These are phyloP conservation scores for Euphorbia neoarborescens DNA, from an alignment of 441 rosid species.

Conservation along the genomic window DNA sequence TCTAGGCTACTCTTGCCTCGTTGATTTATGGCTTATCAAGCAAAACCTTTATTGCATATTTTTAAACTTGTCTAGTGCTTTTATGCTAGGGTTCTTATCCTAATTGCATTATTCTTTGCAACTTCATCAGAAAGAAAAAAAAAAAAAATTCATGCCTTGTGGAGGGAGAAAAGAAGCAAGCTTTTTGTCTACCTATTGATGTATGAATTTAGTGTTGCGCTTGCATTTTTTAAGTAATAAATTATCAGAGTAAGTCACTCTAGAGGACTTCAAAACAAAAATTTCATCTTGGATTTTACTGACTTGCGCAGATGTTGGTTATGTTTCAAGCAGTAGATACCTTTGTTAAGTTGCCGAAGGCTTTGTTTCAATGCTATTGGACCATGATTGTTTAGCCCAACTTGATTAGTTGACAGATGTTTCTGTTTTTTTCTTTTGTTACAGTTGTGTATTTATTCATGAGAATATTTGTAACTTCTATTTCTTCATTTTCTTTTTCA, in stretches of 20 bases:
- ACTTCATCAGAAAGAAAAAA: background rate
- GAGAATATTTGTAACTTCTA: background rate
- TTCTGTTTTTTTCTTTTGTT: constrained; percentile 3
- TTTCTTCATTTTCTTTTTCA: background rate
- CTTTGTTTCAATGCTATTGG: background rate
- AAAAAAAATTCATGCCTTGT: background rate
- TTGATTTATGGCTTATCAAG: background rate
- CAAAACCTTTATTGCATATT: background rate
- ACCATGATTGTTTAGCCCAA: background rate
- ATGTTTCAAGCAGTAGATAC: background rate
- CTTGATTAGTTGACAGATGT: background rate
- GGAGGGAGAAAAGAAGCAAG: background rate
- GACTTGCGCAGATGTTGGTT: background rate
- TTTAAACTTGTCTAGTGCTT: background rate
- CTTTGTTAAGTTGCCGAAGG: background rate
- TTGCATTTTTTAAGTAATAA: background rate
- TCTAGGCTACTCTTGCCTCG: background rate
- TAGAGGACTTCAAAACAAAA: background rate
- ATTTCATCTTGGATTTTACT: too few relatives aligned
- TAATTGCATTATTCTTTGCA: background rate
- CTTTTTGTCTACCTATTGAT: background rate
- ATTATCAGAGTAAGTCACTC: background rate
- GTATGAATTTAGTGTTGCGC: background rate
- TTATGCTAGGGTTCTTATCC: background rate
- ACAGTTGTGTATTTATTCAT: background rate